Evolutionary conservation across 306 rosid species (phyloP).

Genomic region (Sophora flavescens): DNA sequence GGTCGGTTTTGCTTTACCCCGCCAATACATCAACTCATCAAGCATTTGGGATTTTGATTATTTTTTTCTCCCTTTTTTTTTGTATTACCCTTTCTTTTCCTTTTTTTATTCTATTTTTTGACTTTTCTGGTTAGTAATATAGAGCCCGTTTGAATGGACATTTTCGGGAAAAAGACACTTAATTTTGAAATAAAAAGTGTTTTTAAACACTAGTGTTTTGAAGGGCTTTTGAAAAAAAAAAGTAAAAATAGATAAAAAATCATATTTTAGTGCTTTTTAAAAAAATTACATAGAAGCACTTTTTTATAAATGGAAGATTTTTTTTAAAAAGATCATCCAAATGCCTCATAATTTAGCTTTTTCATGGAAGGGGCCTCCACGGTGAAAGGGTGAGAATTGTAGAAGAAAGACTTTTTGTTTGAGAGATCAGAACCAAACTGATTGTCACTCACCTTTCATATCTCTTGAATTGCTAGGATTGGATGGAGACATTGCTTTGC

Average conservation of each 20-base stretch:
- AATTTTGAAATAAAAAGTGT: too few species aligned
- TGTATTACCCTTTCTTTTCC: not conserved
- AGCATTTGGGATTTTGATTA: slow-evolving; percentile 5
- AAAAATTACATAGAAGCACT: too few species aligned
- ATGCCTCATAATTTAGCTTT: not conserved
- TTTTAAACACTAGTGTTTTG: too few species aligned
- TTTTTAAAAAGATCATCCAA: too few species aligned
- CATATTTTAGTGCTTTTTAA: too few species aligned
- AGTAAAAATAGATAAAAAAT: too few species aligned
- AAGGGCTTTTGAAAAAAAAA: too few species aligned
- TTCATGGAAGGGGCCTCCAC: slow-evolving; percentile 6
- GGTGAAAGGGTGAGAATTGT: slow-evolving; percentile 16
- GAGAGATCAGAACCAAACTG: slow-evolving; percentile 12
- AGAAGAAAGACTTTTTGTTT: not conserved
- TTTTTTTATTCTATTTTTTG: slow-evolving; percentile 52
- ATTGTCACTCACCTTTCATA: slow-evolving; percentile 41
- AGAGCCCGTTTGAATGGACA: too few species aligned
- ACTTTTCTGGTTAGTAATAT: slow-evolving; percentile 21
- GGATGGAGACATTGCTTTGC: not conserved
- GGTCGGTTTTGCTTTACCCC: slow-evolving; percentile 28
- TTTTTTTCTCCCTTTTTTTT: too few species aligned
- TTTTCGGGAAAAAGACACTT: too few species aligned
- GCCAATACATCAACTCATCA: slow-evolving; percentile 30
- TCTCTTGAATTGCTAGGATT: not conserved
- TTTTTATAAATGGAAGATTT: too few species aligned